Evolutionary conservation across 148 eudicot species (phyloP).

Genomic region (Camellia granthamiana): DNA sequence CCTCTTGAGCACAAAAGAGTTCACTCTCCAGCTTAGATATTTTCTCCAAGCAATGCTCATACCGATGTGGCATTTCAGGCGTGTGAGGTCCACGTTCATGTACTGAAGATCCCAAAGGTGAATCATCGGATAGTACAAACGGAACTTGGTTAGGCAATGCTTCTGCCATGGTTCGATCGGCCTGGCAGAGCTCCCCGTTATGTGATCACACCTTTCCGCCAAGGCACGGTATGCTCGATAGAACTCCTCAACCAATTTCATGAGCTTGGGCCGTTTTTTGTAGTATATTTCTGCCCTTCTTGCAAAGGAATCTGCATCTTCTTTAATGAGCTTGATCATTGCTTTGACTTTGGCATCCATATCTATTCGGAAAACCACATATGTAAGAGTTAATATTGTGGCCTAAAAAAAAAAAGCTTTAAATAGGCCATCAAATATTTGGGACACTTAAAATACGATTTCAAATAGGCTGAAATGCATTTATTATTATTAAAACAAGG

Average conservation of each 20-base stretch:
- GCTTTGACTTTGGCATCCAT: constrained; percentile 91
- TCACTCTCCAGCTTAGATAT: constrained; percentile 61
- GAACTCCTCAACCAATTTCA: constrained; percentile 97
- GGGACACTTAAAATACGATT: no score
- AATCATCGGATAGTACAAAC: constrained; percentile 58
- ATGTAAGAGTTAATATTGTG: background rate
- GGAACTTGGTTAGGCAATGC: constrained; percentile 86
- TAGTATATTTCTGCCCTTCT: constrained; percentile 99
- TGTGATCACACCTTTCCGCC: constrained; percentile 91
- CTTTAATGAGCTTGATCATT: constrained; percentile 96
- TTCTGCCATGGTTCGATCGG: constrained; percentile 77
- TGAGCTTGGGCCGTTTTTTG: constrained; percentile 92
- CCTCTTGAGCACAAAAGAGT: constrained; percentile 53
- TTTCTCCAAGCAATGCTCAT: constrained; percentile 46
- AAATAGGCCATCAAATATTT: background rate
- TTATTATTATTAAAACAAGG: background rate
- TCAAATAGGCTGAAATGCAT: background rate
- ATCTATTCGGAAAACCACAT: constrained; percentile 39
- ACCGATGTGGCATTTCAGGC: constrained; percentile 38
- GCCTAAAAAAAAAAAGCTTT: background rate
- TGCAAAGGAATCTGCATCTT: constrained; percentile 99
- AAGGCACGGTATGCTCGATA: constrained; percentile 96
- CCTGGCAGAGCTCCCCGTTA: constrained; percentile 91
- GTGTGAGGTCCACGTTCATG: constrained; percentile 39
- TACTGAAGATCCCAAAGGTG: constrained; percentile 40